Evolutionary conservation across 192 early-diverging fungal species (phyloP), one percentile per base, ranked within the genome.

Genomic region (Entomortierella parvispora): DNA sequence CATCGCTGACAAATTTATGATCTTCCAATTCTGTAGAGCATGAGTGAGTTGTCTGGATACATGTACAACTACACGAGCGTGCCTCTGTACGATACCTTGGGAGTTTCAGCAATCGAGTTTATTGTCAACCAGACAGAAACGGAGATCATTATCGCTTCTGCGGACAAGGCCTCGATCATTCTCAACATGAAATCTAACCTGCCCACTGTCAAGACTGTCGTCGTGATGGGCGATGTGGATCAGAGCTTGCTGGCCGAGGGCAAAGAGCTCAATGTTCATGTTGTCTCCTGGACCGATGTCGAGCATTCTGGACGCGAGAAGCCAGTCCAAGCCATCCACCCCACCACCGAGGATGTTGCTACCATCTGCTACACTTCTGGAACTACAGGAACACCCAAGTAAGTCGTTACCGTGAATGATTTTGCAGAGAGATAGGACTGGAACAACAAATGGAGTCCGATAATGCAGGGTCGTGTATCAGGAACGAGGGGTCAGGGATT

Each of bases 41-140:
- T 92, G 63, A 82, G 81, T 26, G 90, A 94, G 78, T 81, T 85
- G 55, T 88, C 88, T 10, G 81, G 84, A 29, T 88, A 86, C 71
- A 79, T 83, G 57, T 84, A 90, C 80, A 78, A 83, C 26, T 82
- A 91, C 47, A 85, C 90, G 31, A 87, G 87, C 43, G 93, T 97
- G 42, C 90, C 96, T 5, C 81, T 98, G 5, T 96, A 96, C 84
- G 95, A 96, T 59, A 92, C 96, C 12, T 81, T 96, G 29, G 91
- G 94, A 43, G 72, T 75, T 7, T 90, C 92, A 8, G 85, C 90
- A 2, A 80, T 96, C 52, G 86, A 88, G 60, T 90, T 87, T 75
- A 91, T 96, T 46, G 80, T 96, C 23, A 91, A 89, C 66, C 92
- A 97, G 63, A 80, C 93, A 3, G 91, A 93, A 44, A 85, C 94